Evolutionary conservation across 1,284 basidiomycete species (phyloP).

Genomic region (Gomphus sp.): DNA sequence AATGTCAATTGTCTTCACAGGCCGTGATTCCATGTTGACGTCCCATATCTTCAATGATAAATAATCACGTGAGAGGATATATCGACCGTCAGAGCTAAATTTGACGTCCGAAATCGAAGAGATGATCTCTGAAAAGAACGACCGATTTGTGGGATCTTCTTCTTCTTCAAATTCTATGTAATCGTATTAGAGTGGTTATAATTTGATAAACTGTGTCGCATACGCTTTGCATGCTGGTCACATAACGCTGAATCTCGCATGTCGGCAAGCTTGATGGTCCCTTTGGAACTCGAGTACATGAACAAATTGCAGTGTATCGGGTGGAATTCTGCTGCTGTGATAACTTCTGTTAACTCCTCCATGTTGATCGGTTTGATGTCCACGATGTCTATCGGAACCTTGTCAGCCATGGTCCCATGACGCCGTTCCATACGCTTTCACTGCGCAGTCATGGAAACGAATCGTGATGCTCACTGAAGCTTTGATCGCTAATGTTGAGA

Average conservation of each 20-base stretch:
- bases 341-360: slow-evolving; percentile 99
- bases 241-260: slow-evolving; percentile 98
- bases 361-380: slow-evolving; percentile 99
- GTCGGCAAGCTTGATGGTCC: slow-evolving; percentile 99
- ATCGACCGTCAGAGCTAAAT: slow-evolving; percentile 95
- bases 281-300: slow-evolving; percentile 99
- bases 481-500: slow-evolving; percentile 95
- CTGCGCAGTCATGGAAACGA: not conserved
- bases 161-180: slow-evolving; percentile 90
- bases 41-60: slow-evolving; percentile 99
- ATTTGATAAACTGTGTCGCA: slow-evolving; percentile 21
- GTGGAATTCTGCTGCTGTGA: slow-evolving; percentile 98
- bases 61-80: slow-evolving; percentile 96
- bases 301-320: slow-evolving; percentile 97
- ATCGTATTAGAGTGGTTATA: not conserved
- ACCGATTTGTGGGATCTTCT: slow-evolving; percentile 94
- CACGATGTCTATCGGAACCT: slow-evolving; percentile 73
- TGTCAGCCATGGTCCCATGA: not conserved
- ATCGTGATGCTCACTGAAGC: slow-evolving; percentile 75
- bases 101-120: slow-evolving; percentile 99
- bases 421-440: slow-evolving; percentile 3
- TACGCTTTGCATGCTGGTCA: slow-evolving; percentile 94
- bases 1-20: slow-evolving; percentile 96
- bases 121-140: slow-evolving; percentile 99
- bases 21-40: slow-evolving; percentile 96